These are phyloP conservation scores for Aspergillus sparsus DNA, from an alignment of 495 filamentous ascomycete genomes.

Conservation along the genomic window DNA sequence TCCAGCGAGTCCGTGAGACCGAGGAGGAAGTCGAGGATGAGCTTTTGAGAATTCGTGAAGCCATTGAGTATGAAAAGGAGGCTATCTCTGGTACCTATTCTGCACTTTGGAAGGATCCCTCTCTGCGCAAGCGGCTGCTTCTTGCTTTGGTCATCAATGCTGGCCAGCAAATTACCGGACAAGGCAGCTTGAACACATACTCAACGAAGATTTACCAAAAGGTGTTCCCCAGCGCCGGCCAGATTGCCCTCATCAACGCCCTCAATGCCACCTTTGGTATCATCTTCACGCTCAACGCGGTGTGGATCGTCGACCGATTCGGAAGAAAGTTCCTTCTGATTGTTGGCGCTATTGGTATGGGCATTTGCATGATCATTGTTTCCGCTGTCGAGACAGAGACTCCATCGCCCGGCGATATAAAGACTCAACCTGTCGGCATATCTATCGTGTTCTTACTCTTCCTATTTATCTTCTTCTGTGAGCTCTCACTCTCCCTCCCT, in stretches of 20 bases:
- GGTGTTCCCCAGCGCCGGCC: conserved; percentile 52
- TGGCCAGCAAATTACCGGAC: conserved; percentile 62
- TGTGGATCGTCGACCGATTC: conserved; percentile 68
- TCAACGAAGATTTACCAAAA: conserved; percentile 65
- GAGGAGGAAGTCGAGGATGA: conserved; percentile 62
- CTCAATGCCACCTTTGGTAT: conserved; percentile 67
- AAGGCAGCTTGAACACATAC: conserved; percentile 64
- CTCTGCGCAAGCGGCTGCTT: conserved; percentile 56
- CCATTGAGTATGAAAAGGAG: conserved; percentile 63
- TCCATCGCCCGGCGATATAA: conserved; percentile 49
- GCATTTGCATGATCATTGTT: conserved; percentile 66
- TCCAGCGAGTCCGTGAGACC: conserved; percentile 54
- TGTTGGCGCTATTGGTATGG: conserved; percentile 70
- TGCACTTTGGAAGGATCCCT: conserved; percentile 62
- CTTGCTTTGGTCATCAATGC: conserved; percentile 59
- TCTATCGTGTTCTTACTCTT: conserved; percentile 63
- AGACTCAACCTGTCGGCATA: conserved; percentile 60
- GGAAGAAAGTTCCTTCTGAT: conserved; percentile 71
- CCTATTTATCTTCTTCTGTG: conserved; percentile 67
- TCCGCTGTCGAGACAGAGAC: conserved; percentile 64
- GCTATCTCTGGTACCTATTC: conserved; percentile 57
- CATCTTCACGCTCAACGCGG: conserved; percentile 67
- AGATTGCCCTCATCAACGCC: conserved; percentile 70
- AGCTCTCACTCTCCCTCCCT: conserved; percentile 18
- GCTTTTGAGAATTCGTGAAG: conserved; percentile 56